phyloP scores from a whole-genome alignment of 1,284 basidiomycete species.

The Cutaneotrichosporon cavernicola region DNA sequence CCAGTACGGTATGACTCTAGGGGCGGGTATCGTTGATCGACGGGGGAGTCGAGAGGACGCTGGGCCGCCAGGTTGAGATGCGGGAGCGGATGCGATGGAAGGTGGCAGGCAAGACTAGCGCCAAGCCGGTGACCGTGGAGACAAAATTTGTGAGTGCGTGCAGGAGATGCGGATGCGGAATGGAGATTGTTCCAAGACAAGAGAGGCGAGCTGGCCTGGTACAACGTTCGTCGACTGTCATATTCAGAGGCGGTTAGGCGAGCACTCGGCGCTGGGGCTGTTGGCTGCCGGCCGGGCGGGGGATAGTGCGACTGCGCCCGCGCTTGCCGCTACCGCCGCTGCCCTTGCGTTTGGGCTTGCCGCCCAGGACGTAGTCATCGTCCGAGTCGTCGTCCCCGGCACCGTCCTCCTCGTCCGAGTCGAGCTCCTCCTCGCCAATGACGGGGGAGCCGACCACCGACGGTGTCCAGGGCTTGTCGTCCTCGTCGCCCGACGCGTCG shows the following conservation, averaged over 20 bases:
- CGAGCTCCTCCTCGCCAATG: conserved; percentile 25
- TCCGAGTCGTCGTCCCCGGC: conserved; percentile 21
- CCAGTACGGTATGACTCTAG: neutral
- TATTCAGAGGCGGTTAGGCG: conserved; percentile 1
- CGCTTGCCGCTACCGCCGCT: conserved; percentile 18
- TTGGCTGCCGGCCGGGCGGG: conserved; percentile 7
- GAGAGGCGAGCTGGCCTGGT: neutral
- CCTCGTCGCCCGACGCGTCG: conserved; percentile 19
- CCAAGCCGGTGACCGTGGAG: neutral
- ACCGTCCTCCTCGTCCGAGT: conserved; percentile 21
- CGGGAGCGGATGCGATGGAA: neutral
- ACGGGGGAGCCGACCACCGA: conserved; percentile 15
- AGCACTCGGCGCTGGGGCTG: conserved; percentile 16
- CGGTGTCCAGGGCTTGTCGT: conserved; percentile 17
- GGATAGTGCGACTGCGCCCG: conserved; percentile 12
- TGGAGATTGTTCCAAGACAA: neutral
- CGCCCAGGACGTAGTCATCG: conserved; percentile 28
- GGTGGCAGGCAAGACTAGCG: neutral
- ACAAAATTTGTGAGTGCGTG: neutral
- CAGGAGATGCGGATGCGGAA: neutral
- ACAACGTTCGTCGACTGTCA: conserved; percentile 5
- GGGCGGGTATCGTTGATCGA: neutral
- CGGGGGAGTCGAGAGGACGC: neutral
- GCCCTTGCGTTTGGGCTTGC: conserved; percentile 24
- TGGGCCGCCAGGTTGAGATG: neutral